A percentile compares a stretch with the other conserved stretches of the same genome.
phyloP scores from a whole-genome alignment of 2,329 filamentous ascomycete genomes.

The Ceratocystis huliohia region DNA sequence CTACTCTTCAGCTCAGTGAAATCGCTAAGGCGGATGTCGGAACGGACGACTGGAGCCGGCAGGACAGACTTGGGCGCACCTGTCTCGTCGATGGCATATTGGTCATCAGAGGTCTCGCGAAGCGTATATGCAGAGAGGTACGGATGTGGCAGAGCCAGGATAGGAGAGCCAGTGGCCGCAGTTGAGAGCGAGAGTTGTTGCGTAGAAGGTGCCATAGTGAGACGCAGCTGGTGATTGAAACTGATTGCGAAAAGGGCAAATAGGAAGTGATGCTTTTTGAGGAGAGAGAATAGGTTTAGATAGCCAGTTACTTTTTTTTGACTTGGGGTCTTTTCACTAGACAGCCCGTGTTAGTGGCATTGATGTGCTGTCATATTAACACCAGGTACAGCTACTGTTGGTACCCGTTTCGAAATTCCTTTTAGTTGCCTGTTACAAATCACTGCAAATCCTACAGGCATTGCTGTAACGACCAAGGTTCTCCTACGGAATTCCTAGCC shows the following conservation, averaged over 20 bases:
- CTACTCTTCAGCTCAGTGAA: constrained; percentile 37
- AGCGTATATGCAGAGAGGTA: constrained; percentile 37
- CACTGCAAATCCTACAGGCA: background rate
- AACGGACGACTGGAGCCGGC: constrained; percentile 26
- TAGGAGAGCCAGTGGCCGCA: constrained; percentile 28
- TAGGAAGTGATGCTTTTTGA: background rate
- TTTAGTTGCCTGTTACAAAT: background rate
- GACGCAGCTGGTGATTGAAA: too few relatives aligned
- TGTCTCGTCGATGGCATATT: constrained; percentile 30
- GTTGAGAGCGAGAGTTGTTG: constrained; percentile 16
- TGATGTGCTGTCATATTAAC: background rate
- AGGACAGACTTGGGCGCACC: constrained; percentile 24
- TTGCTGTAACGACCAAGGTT: background rate
- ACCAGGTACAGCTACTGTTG: background rate
- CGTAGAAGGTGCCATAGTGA: constrained; percentile 15
- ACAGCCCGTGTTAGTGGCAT: background rate
- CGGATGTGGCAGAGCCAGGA: constrained; percentile 39
- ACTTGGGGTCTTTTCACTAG: background rate
- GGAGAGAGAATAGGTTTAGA: background rate
- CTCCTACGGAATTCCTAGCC: background rate
- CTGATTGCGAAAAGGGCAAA: background rate
- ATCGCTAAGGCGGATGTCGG: constrained; percentile 34
- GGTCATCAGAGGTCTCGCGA: constrained; percentile 26
- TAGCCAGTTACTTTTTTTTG: background rate
- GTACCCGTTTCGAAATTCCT: background rate